Evolutionary conservation across 805 yeast genomes (phyloP).

Genomic region (Candida krabiensis): DNA sequence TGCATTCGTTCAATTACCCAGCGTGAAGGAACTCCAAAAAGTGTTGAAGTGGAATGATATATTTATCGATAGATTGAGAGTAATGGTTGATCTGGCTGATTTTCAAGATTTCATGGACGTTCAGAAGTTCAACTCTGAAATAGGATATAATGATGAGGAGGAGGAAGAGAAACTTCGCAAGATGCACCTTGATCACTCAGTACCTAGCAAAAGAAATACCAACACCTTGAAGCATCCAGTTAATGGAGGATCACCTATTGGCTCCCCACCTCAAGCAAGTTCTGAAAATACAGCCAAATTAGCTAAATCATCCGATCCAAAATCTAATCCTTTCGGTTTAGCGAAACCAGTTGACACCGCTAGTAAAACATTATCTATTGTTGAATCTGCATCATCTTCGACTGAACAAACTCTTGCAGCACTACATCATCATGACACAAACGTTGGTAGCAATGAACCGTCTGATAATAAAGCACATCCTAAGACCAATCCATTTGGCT

Average conservation of each 20-base stretch:
- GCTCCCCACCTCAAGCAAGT: constrained; percentile 1
- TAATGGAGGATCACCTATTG: neutral
- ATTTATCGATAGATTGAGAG: constrained; percentile 35
- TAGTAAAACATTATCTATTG: constrained; percentile 13
- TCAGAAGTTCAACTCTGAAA: constrained; percentile 26
- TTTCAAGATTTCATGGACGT: constrained; percentile 39
- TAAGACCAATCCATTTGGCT: constrained; percentile 72
- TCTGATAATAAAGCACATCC: constrained; percentile 26
- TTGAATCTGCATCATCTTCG: constrained; percentile 17
- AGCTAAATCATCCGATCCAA: constrained; percentile 38
- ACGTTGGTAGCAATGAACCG: constrained; percentile 3
- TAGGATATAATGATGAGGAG: constrained; percentile 28
- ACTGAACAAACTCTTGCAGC: constrained; percentile 22
- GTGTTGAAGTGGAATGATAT: constrained; percentile 66
- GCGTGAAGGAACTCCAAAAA: constrained; percentile 52
- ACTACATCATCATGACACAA: neutral
- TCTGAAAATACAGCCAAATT: constrained; percentile 4
- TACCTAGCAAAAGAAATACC: constrained; percentile 3
- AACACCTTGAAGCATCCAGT: neutral
- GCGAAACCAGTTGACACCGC: constrained; percentile 64
- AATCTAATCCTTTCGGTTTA: constrained; percentile 71
- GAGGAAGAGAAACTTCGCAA: constrained; percentile 23
- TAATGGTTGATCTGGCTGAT: constrained; percentile 36
- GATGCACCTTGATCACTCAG: constrained; percentile 2
- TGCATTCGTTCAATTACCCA: constrained; percentile 60